phyloP scores from a whole-genome alignment of 164 flowering plant species.

The Berberis vulgaris region DNA sequence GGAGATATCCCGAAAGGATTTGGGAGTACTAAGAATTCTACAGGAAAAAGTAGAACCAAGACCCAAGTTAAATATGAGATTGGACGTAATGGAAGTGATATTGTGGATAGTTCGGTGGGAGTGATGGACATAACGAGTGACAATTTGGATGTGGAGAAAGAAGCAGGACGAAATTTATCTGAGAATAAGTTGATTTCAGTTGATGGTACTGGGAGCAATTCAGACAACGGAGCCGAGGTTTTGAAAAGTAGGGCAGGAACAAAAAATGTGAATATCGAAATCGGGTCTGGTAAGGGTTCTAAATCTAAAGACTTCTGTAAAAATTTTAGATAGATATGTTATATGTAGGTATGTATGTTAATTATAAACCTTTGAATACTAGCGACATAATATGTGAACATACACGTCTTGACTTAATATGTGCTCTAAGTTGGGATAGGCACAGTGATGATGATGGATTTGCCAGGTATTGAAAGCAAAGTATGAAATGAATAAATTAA shows the following conservation, averaged over 20 bases:
- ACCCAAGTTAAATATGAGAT: too few species aligned
- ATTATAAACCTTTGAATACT: too few species aligned
- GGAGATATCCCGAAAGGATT: constrained; percentile 43
- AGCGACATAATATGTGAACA: too few species aligned
- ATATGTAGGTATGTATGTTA: too few species aligned
- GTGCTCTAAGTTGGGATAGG: too few species aligned
- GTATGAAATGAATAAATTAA: too few species aligned
- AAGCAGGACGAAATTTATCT: not conserved
- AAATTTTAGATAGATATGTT: too few species aligned
- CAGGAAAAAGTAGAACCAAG: too few species aligned
- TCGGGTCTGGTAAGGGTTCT: constrained; percentile 17
- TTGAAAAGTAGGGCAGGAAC: constrained; percentile 6
- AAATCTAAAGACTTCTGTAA: not conserved
- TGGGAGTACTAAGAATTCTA: constrained; percentile 10
- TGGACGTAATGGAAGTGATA: not conserved
- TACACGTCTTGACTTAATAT: too few species aligned
- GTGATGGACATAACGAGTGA: not conserved
- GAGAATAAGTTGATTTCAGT: constrained; percentile 9
- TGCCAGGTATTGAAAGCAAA: too few species aligned
- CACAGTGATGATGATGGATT: too few species aligned
- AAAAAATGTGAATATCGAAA: constrained; percentile 10
- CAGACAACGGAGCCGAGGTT: constrained; percentile 9
- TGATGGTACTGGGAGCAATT: constrained; percentile 7
- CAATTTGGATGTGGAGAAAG: not conserved
- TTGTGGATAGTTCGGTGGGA: not conserved